These are phyloP conservation scores for Pythium myriotylum DNA, from an alignment of 352 stramenopile genomes.

Conservation along the genomic window DNA sequence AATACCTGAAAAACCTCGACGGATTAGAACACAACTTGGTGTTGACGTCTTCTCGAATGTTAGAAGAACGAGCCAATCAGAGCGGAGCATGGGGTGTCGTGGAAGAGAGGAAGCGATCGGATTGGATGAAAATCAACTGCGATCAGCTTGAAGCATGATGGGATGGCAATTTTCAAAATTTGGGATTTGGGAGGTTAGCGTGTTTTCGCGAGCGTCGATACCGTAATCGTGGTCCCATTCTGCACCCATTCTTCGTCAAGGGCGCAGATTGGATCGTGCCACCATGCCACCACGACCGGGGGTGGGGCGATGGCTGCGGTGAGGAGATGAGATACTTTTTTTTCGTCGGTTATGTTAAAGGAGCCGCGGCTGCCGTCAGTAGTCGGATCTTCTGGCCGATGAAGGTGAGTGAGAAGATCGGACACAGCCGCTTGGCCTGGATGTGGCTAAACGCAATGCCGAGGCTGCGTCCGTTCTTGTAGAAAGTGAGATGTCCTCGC, in stretches of 20 bases:
- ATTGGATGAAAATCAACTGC: slow-evolving; percentile 1
- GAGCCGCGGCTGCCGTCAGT: slow-evolving; percentile 54
- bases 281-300: too few species aligned
- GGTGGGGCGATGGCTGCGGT: too few species aligned
- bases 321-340: too few species aligned
- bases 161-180: slow-evolving; percentile 12
- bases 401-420: slow-evolving; percentile 72
- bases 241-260: too few species aligned
- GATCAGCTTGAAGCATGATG: slow-evolving; percentile 13
- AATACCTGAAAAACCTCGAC: slow-evolving; percentile 22
- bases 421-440: slow-evolving; percentile 55
- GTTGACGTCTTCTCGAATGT: slow-evolving; percentile 25
- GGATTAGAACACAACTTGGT: slow-evolving; percentile 20
- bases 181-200: not conserved
- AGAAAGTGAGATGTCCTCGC: slow-evolving; percentile 73
- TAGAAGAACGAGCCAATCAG: slow-evolving; percentile 25
- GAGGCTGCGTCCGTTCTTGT: slow-evolving; percentile 76
- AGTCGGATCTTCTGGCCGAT: slow-evolving; percentile 70
- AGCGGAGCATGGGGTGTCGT: slow-evolving; percentile 6
- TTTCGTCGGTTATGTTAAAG: slow-evolving; percentile 30
- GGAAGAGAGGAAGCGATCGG: not conserved
- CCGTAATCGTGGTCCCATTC: slow-evolving; percentile 2
- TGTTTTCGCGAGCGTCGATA: not conserved
- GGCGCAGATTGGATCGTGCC: too few species aligned
- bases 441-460: slow-evolving; percentile 73